Evolutionary conservation across 345 rosid genomes (phyloP), one percentile per base, ranked within the genome.

Genomic region (Lenwebbia sp.): DNA sequence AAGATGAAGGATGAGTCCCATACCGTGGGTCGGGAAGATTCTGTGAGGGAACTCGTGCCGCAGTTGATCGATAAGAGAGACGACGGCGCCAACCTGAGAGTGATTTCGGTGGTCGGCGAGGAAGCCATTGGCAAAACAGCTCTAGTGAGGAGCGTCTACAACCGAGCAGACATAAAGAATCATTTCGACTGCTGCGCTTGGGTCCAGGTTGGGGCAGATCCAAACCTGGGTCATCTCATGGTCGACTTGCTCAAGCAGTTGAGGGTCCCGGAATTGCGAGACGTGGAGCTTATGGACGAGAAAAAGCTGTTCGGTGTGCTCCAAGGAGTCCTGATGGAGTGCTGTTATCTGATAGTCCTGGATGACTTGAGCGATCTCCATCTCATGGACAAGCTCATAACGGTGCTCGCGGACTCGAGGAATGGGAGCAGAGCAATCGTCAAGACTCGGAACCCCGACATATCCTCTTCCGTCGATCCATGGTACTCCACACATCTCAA

Each of bases 291-390:
- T 37, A 15, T 22, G 86, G 28, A 62, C 5, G 57, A 44, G 14
- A 8, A 60, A 9, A 22, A 62, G 51, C 47, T 62, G 28, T 50
- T 83, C 41, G 15, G 19, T 7, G 65, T 13, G 52, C 40, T 84
- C 53, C 83, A 85, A 40, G 4, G 52, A 54, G 10, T 40, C 41
- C 58, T 41, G n/a, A 44, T 26, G 7, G 49, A 54, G 47, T 88
- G 86, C 33, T 76, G 88, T 87, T 87, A 78, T 62, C 56, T 90
- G 15, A 60, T 89, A 12, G 83, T 85, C 3, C 53, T 40, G 13
- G 85, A 58, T 56, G 87, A 86, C 54, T 84, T 28, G 33, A 6
- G 25, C 8, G 12, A 74, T 53, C 37, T 74, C 30, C 23, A 9
- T 21, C 14, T 85, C 52, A 62, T 78, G 65, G 83, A 65, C 7